Percentiles rank a stretch among this genome's conserved stretches.
Conservation (phyloP, 257 asterid species). For the Solanum acaule region DNA sequence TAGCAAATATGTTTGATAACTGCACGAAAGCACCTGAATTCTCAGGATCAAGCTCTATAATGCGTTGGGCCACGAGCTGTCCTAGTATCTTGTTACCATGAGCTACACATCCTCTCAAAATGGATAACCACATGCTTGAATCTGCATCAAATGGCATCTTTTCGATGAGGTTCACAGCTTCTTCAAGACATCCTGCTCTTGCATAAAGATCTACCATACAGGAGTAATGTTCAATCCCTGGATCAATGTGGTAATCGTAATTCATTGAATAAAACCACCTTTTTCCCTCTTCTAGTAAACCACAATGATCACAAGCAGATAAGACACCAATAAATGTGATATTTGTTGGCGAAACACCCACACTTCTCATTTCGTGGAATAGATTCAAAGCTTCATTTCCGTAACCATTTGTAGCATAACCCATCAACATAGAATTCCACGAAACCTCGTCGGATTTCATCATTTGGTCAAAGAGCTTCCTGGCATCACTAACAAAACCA, state of each 20-base stretch:
- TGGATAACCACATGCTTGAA: constrained; percentile 68
- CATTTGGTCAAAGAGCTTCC: constrained; percentile 50
- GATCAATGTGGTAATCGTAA: constrained; percentile 41
- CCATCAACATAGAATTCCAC: constrained; percentile 89
- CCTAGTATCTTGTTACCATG: constrained; percentile 49
- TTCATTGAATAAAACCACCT: constrained; percentile 63
- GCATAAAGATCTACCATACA: constrained; percentile 87
- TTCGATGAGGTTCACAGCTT: constrained; percentile 51
- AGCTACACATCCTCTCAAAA: constrained; percentile 72
- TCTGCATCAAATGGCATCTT: constrained; percentile 51
- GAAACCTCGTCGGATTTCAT: constrained; percentile 41
- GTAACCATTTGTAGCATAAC: constrained; percentile 79
- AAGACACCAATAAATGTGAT: constrained; percentile 75
- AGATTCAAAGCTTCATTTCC: constrained; percentile 59
- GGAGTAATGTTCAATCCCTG: constrained; percentile 79
- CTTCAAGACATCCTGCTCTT: constrained; percentile 52
- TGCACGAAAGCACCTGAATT: constrained; percentile 68
- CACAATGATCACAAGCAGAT: constrained; percentile 94
- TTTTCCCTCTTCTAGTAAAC: constrained; percentile 72
- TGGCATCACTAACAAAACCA: constrained; percentile 48
- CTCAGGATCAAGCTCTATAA: constrained; percentile 60
- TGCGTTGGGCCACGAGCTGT: constrained; percentile 35
- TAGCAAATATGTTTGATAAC: constrained; percentile 61
- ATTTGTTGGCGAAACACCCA: constrained; percentile 34
- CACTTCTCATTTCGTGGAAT: constrained; percentile 51